Base-by-base conservation (phyloP, 306 rosid species). In the Fragaria nilgerrensis region DNA sequence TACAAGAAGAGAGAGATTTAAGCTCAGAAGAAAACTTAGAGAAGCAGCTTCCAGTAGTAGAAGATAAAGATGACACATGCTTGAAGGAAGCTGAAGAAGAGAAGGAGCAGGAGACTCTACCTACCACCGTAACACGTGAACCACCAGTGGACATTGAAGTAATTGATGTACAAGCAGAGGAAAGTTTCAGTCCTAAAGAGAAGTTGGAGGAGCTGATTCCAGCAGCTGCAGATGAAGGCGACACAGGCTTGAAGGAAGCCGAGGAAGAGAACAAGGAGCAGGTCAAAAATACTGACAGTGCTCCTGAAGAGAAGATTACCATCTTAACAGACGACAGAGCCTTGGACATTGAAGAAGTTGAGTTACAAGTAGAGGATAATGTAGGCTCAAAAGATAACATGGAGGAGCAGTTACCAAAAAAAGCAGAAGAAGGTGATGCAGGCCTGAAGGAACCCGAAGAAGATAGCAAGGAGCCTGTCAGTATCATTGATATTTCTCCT, bases 161-260 rank as follows among this genome's bases (percentile, higher is more conserved):
- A 2, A 29, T 14, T 39, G 13, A 20, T n/a, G 64, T 48, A 69
- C 59, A 70, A 43, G 17, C 12, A 2, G 34, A 23, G 61, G 43
- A 62, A 27, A 25, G 19, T 58, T 47, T 16, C 41, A 52, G 32
- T 75, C 65, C 47, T n/a, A n/a, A 73, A n/a, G 77, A 78, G 77
- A 50, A 74, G 9, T 63, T 49, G 9, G 41, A 74, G 63, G 44
- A 68, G 34, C 39, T 39, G 25, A 67, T 74, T 78, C 34, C 36
- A 32, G 49, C 22, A 43, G 32, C 22, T 29, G 45, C 8, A 19
- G 79, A 75, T 29, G 77, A 59, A 77, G 76, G 75, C 55, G 74
- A 78, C 47, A 36, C 47, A 73, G 48, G 63, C 29, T 14, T 48
- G 73, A 64, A 79, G 64, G 82, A 77, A 71, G 70, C 52, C 37